Evolutionary conservation across 148 eudicot species (phyloP).

Genomic region (Persicaria tinctoria): DNA sequence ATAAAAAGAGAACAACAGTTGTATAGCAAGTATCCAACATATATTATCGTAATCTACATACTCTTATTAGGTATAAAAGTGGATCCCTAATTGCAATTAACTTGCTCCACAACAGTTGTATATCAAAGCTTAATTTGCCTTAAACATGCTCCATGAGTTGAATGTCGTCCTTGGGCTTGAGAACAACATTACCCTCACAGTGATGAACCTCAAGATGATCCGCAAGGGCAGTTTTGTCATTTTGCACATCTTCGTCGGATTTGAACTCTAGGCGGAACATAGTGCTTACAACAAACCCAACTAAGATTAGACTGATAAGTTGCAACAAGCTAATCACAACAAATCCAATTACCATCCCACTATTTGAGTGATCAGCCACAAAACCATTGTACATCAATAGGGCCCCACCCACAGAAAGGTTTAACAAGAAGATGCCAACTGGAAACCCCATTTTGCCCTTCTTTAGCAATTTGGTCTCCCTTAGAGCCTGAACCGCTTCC

Average conservation of each 20-base stretch:
- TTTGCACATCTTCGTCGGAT: constrained; percentile 44
- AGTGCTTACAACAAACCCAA: constrained; percentile 42
- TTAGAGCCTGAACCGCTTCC: constrained; percentile 2
- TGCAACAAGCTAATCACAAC: constrained; percentile 28
- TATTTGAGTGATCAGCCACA: constrained; percentile 10
- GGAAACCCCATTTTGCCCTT: constrained; percentile 11
- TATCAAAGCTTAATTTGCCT: background rate
- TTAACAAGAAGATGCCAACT: background rate
- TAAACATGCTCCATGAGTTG: background rate
- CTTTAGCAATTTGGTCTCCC: constrained; percentile 1
- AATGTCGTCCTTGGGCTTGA: background rate
- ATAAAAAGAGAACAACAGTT: too few relatives aligned
- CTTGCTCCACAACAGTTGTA: background rate
- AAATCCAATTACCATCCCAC: constrained; percentile 23
- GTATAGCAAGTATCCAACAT: too few relatives aligned
- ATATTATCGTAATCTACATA: too few relatives aligned
- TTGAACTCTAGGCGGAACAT: too few relatives aligned
- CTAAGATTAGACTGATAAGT: constrained; percentile 23
- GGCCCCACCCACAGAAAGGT: background rate
- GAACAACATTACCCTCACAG: constrained; percentile 24
- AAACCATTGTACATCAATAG: background rate
- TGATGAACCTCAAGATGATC: constrained; percentile 49
- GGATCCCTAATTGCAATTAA: too few relatives aligned
- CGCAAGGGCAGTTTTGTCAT: constrained; percentile 44
- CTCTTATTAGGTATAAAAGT: too few relatives aligned